Evolutionary conservation across 2,329 filamentous ascomycete genomes (phyloP).

Genomic region (Botrytis sinoallii): DNA sequence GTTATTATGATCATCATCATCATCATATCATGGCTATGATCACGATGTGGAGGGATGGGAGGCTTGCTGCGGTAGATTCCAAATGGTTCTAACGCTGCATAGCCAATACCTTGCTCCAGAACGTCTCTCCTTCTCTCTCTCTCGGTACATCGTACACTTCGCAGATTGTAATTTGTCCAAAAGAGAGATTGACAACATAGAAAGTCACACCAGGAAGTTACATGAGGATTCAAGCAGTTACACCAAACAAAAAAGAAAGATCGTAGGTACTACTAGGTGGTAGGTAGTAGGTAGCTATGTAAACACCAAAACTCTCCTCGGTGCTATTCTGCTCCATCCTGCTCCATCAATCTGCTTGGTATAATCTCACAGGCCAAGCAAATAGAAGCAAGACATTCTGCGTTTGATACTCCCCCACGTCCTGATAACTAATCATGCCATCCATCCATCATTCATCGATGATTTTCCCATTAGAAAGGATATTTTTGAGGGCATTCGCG

Average conservation of each 20-base stretch:
- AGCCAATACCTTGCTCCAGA: not conserved
- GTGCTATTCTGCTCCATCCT: not conserved
- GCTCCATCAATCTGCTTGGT: not conserved
- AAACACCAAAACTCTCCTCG: not conserved
- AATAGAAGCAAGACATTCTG: slow-evolving; percentile 2
- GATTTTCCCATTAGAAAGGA: not conserved
- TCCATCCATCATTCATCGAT: not conserved
- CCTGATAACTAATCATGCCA: not conserved
- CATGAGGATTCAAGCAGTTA: too few species aligned
- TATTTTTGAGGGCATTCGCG: slow-evolving; percentile 1
- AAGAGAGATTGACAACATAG: not conserved
- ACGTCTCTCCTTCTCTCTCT: not conserved
- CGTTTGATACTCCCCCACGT: not conserved
- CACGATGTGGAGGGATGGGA: not conserved
- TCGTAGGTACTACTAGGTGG: not conserved
- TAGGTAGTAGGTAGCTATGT: too few species aligned
- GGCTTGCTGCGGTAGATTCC: not conserved
- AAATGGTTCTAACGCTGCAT: not conserved
- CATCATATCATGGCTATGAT: not conserved
- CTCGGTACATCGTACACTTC: not conserved
- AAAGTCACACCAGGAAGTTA: not conserved
- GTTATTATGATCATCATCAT: not conserved
- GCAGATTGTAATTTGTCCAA: not conserved
- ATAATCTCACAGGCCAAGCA: not conserved
- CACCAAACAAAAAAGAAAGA: not conserved